Base-by-base conservation (phyloP, 805 yeast species). In the Cyberlindnera maritima region DNA sequence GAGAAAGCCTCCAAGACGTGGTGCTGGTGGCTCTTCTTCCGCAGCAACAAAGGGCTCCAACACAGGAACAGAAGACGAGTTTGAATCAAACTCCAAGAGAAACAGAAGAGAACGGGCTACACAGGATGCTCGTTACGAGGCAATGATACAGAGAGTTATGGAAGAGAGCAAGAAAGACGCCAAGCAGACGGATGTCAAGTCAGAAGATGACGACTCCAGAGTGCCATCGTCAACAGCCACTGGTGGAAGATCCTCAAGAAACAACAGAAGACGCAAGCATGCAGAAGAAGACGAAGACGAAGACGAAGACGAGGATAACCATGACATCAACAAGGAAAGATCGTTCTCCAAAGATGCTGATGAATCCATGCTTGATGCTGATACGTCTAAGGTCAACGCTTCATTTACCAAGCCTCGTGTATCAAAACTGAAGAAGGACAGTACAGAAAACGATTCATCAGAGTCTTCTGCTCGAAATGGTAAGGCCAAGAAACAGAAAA, bases 81-180 rank as follows among this genome's bases (percentile, higher is more conserved):
- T 33, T 21, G 41, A 37, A 17, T 11, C 21, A 52, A 4, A 18
- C n/a, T 63, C 33, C 3, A 43, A 43, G 48, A 60, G 49, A 49
- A 56, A 42, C 39, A 66, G 63, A 45, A 63, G 70, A 38, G 69
- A 66, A 39, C 55, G 72, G 34, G 72, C 69, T 8, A 69, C 71
- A 6, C 74, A 70, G 49, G 76, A 71, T 45, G 68, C 69, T n/a
- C 70, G 72, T 34, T 71, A 70, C 48, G 74, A 70, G 53, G 62
- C 67, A 23, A 62, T 70, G 65, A 54, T 71, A 13, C 69, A 71
- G 46, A 62, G 71, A 46, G 76, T 68, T 0, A 59, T 71, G 42
- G 65, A 65, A 37, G 75, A 70, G 48, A 68, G 74, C 43, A 64
- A 65, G 51, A 64, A 65, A 33, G 67, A 68, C 23, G 69, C 70